Base-by-base conservation (phyloP, 148 eudicot genomes). In the Rhododendron henanense region DNA sequence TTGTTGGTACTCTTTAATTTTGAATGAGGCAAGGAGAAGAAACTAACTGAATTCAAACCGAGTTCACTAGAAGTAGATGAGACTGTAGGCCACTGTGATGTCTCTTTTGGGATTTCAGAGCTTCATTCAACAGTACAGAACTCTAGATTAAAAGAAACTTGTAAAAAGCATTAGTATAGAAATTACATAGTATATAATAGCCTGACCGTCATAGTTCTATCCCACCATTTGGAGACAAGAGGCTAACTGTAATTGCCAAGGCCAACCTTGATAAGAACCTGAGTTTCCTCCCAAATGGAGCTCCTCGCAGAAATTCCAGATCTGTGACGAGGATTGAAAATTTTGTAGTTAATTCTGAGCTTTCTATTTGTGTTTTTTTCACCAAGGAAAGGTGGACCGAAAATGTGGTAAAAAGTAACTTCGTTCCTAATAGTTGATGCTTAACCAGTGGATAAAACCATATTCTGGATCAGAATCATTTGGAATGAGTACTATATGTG, bases 101-200 rank as follows among this genome's bases (percentile, higher is more conserved):
- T 19, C 39, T 48, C 37, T 79, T 7, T 85, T 78, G 86, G 86
- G 18, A 80, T 79, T 57, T 21, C 41, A 79, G n/a, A 65, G 65
- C 78, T 86, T 71, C 69, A 35, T 35, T 81, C 84, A 79, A 3
- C 74, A 78, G 11, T 79, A 65, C 33, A 2, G 31, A 59, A 59
- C 65, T 59, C 25, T n/a, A 57, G n/a, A 59, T 16, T 5, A 57
- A 16, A 57, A 18, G 23, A 57, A 57, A 57, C 18, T 14, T 18
- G 23, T 4, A 18, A 57, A 57, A 53, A 53, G 19, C 19, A 53
- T 14, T 53, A 14, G 13, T 15, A 15, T 53, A 53, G 59, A 15
- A 53, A 15, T 53, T 53, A 53, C 59, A 15, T 53, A 3, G 18
- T 53, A 15, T 57, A 16, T 57, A 57, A 57, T 5, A 5, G 23